A percentile compares a stretch with the other conserved stretches of the same genome.
phyloP scores from a whole-genome alignment of 2,329 filamentous ascomycete genomes.

The Aspergillus tamarii region DNA sequence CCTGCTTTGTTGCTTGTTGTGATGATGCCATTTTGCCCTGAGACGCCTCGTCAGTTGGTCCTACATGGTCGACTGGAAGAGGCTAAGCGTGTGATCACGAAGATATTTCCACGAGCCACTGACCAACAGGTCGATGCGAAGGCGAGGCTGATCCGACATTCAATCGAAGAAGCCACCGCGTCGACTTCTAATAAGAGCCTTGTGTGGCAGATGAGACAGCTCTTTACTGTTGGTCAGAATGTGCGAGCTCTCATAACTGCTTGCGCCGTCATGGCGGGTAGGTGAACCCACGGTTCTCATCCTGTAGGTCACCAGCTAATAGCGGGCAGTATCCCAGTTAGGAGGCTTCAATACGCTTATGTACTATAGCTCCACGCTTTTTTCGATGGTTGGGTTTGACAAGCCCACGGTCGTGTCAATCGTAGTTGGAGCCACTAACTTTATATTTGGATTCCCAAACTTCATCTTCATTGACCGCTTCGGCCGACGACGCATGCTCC shows the following conservation, averaged over 20 bases:
- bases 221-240: conserved; percentile 49
- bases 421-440: conserved; percentile 39
- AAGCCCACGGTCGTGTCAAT: conserved; percentile 55
- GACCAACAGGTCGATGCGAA: conserved; percentile 50
- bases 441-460: conserved; percentile 53
- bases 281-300: conserved; percentile 42
- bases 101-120: conserved; percentile 33
- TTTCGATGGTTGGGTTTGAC: conserved; percentile 53
- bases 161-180: conserved; percentile 39
- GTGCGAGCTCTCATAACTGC: conserved; percentile 49
- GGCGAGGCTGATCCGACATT: conserved; percentile 44
- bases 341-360: conserved; percentile 50
- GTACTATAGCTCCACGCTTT: conserved; percentile 50
- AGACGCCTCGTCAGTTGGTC: conserved; percentile 54
- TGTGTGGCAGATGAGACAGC: conserved; percentile 50
- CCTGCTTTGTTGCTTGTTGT: conserved; percentile 50
- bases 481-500: conserved; percentile 51
- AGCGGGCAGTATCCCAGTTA: conserved; percentile 52
- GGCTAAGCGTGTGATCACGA: conserved; percentile 39
- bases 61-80: conserved; percentile 45
- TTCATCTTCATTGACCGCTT: conserved; percentile 49
- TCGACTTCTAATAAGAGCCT: conserved; percentile 40
- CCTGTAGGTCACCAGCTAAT: conserved; percentile 54
- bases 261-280: conserved; percentile 53
- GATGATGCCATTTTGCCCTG: conserved; percentile 52